A percentile compares a stretch with the other conserved stretches of the same genome.
phyloP scores from a whole-genome alignment of 768 basidiomycete species.

The Lentinula sp. region DNA sequence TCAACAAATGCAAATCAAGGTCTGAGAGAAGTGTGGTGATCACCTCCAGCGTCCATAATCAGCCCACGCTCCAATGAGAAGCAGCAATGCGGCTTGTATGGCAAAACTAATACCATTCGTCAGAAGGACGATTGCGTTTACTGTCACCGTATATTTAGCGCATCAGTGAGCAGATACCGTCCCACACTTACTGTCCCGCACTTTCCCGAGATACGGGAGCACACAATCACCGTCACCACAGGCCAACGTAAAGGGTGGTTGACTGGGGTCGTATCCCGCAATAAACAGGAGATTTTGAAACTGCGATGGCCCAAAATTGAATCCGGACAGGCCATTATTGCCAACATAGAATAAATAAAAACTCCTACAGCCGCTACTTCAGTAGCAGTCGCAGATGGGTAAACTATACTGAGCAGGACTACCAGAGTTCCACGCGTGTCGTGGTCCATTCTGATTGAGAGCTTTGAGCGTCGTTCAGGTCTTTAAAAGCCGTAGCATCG shows the following conservation, averaged over 20 bases:
- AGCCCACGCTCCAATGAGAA: conserved; percentile 71
- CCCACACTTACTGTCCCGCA: conserved; percentile 46
- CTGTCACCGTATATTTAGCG: conserved; percentile 22
- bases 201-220: conserved; percentile 55
- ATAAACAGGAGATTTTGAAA: conserved; percentile 70
- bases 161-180: conserved; percentile 1
- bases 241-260: conserved; percentile 44
- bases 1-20: conserved; percentile 1
- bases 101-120: conserved; percentile 80
- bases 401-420: not conserved
- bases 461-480: not conserved
- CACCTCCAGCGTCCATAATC: conserved; percentile 81
- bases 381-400: not conserved
- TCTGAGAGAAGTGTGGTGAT: not conserved
- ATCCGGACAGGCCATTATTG: conserved; percentile 46
- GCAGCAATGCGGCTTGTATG: conserved; percentile 60
- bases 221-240: conserved; percentile 56
- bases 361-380: conserved; percentile 21
- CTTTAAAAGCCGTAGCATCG: not conserved
- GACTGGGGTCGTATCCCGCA: conserved; percentile 66
- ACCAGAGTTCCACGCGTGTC: conserved; percentile 1
- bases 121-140: conserved; percentile 72
- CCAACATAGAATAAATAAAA: conserved; percentile 62
- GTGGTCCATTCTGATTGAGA: not conserved
- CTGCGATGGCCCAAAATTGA: conserved; percentile 71